phyloP scores from a whole-genome alignment of 2,329 filamentous ascomycete genomes.

The Grosmannia huntii region DNA sequence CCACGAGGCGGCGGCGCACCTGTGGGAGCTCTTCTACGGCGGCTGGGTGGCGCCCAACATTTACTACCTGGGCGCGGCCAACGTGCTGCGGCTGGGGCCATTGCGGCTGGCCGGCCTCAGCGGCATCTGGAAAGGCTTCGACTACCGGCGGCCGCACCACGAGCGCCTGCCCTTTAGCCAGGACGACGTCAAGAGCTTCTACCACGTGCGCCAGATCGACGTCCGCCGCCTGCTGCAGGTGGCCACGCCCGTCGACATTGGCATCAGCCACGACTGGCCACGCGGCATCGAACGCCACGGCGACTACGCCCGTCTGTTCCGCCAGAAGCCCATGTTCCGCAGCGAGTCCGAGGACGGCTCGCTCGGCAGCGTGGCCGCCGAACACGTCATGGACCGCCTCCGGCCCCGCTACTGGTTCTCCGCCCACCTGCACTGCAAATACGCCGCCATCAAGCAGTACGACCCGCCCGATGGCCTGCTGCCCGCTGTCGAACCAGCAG shows the following conservation, averaged over 20 bases:
- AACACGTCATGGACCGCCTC: slow-evolving; percentile 66
- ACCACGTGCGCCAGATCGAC: slow-evolving; percentile 82
- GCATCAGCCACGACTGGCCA: slow-evolving; percentile 94
- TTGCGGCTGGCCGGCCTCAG: slow-evolving; percentile 81
- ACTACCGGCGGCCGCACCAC: slow-evolving; percentile 72
- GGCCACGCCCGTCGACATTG: slow-evolving; percentile 78
- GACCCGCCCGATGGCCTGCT: slow-evolving; percentile 11
- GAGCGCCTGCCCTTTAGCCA: slow-evolving; percentile 76
- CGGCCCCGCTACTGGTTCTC: slow-evolving; percentile 84
- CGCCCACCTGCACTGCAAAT: slow-evolving; percentile 87
- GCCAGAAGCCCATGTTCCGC: slow-evolving; percentile 60
- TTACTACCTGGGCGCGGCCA: slow-evolving; percentile 91
- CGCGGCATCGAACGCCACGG: slow-evolving; percentile 69
- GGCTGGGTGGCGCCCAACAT: slow-evolving; percentile 96
- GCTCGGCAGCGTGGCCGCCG: slow-evolving; percentile 70
- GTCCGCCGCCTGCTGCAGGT: slow-evolving; percentile 79
- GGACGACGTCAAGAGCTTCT: slow-evolving; percentile 68
- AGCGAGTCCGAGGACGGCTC: slow-evolving; percentile 62
- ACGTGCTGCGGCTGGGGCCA: slow-evolving; percentile 71
- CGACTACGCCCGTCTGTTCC: slow-evolving; percentile 54
- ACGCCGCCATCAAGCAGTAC: slow-evolving; percentile 54
- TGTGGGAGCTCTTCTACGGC: slow-evolving; percentile 89
- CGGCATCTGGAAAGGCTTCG: slow-evolving; percentile 87
- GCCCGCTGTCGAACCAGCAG: neutral
- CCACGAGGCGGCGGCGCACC: slow-evolving; percentile 82